Conservation (phyloP, 441 rosid species). For the Adansonia madagascariensis region DNA sequence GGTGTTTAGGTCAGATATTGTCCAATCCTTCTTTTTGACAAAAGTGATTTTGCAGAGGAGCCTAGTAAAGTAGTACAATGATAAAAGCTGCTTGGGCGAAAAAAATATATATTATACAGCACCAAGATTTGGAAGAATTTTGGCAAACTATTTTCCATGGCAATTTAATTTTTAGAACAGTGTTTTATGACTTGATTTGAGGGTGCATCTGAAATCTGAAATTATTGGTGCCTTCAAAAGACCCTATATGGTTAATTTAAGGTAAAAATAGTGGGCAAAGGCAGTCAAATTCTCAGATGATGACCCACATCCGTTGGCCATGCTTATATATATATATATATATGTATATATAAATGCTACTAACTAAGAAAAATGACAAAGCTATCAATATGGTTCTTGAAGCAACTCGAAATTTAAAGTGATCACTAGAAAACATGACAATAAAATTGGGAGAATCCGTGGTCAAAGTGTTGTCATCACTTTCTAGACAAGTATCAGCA, state of each 20-base stretch:
- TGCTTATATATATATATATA: neutral
- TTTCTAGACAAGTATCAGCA: slow-evolving; percentile 5
- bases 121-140: slow-evolving; percentile 18
- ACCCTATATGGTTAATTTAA: neutral
- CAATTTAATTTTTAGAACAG: slow-evolving; percentile 16
- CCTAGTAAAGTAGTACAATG: neutral
- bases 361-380: neutral
- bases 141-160: slow-evolving; percentile 14
- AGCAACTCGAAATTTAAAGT: neutral
- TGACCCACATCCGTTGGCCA: neutral
- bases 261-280: neutral
- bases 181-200: neutral
- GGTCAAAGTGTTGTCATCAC: slow-evolving; percentile 5
- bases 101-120: slow-evolving; percentile 1
- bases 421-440: neutral
- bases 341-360: neutral
- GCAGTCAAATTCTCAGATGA: slow-evolving; percentile 7
- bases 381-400: neutral
- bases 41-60: slow-evolving; percentile 18
- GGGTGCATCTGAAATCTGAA: slow-evolving; percentile 12
- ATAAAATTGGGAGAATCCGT: neutral
- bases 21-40: slow-evolving; percentile 11
- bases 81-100: neutral
- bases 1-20: slow-evolving; percentile 13
- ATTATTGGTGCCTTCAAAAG: slow-evolving; percentile 5